Evolutionary conservation across 371 early-diverging fungal species (phyloP), one percentile per base, ranked within the genome.

Genomic region (Apophysomyces elegans): DNA sequence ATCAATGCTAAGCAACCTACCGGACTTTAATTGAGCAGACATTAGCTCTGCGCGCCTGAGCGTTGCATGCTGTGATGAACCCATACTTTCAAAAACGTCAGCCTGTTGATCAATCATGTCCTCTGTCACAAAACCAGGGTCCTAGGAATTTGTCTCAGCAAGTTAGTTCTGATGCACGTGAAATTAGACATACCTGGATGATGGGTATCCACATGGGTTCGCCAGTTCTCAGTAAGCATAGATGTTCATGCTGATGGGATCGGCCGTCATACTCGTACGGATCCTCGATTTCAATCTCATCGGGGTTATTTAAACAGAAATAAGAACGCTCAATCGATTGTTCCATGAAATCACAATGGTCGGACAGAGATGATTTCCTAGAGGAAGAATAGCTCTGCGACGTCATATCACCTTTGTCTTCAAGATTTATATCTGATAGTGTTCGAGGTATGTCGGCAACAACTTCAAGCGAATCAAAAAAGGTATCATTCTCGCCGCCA

Each of bases 41-140:
- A 96, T 95, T 62, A 94, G 72, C 64, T 89, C 79, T 0, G 94
- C 95, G 6, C 96, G 83, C 63, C 85, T 77, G 54, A 86, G 84
- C 0, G 93, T 87, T 1, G 92, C 94, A 56, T 86, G 86, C 3
- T 78, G 75, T 0, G 93, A 87, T 0, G 90, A 86, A 0, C 96
- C 96, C 39, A 95, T 78, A 2, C 84, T 84, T 69, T 93, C 92
- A 74, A 95, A 86, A 13, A 89, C 73, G 36, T 83, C 77, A 59
- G 93, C 93, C 66, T 91, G 94, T 58, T 92, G 91, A 9, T 77
- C 73, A 21, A 95, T 76, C 95, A 94, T 92, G 74, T 97, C 97
- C 62, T 95, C 94, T 1, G 97, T 95, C 88, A 95, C 88, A 21
- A 89, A 86, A 5, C 94, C 94, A 2, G 88, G 83, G 46, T 92